A percentile compares a stretch with the other conserved stretches of the same genome.
These are phyloP conservation scores for Bjerkandera adusta DNA, from an alignment of 1,284 basidiomycete species.

Conservation along the genomic window DNA sequence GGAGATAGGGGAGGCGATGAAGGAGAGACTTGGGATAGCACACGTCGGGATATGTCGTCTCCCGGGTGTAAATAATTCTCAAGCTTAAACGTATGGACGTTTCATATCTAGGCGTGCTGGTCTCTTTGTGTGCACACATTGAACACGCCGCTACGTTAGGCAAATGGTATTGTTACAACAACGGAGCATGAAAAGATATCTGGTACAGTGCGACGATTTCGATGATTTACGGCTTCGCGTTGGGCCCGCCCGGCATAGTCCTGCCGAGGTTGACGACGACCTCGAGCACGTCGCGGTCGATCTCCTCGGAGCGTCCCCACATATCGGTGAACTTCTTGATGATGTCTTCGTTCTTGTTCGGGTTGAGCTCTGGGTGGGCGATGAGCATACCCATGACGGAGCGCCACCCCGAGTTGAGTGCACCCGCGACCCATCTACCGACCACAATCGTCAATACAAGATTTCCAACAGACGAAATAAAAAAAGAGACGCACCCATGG, in stretches of 20 bases:
- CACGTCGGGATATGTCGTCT: no score
- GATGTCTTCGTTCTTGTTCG: background rate
- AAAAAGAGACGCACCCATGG: background rate
- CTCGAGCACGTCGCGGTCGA: background rate
- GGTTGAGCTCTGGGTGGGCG: background rate
- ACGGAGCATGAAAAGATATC: background rate
- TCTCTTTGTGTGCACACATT: no score
- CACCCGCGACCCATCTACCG: constrained; percentile 4
- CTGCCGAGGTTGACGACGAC: background rate
- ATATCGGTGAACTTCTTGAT: background rate
- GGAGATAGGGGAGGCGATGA: no score
- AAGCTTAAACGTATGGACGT: no score
- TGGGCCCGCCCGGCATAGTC: background rate
- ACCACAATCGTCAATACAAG: background rate
- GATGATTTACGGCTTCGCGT: background rate
- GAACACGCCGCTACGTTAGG: no score
- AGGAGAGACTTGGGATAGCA: no score
- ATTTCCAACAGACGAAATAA: background rate
- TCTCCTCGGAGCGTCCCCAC: constrained; percentile 1
- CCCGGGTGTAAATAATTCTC: no score
- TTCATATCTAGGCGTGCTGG: no score
- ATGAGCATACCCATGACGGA: background rate
- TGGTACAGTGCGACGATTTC: no score
- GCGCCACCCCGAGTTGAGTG: constrained; percentile 5
- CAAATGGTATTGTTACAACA: no score